Evolutionary conservation across 768 basidiomycete species (phyloP).

Genomic region (Pulveroboletus sp.): DNA sequence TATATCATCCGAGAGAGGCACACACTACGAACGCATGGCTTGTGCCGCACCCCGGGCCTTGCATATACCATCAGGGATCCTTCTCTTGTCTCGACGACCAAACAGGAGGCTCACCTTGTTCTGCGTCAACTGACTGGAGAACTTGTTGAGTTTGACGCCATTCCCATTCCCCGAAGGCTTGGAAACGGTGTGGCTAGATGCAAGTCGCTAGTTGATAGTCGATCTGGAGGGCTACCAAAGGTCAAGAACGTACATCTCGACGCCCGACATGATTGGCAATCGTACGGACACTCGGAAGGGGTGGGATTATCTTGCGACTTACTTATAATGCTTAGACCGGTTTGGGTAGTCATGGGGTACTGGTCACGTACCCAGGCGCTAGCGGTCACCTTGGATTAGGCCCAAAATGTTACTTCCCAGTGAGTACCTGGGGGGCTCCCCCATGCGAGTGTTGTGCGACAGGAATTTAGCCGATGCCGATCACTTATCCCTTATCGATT

Average conservation of each 20-base stretch:
- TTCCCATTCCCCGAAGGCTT: constrained; percentile 21
- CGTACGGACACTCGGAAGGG: neutral
- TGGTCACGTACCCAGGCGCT: too few species aligned
- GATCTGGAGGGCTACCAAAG: neutral
- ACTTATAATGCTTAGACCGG: constrained; percentile 17
- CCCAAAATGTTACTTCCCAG: too few species aligned
- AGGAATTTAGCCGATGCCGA: too few species aligned
- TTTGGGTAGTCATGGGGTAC: constrained; percentile 5
- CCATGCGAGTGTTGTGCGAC: too few species aligned
- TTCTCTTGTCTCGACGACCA: neutral
- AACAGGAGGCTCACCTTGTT: constrained; percentile 54
- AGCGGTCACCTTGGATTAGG: too few species aligned
- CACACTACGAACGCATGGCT: constrained; percentile 66
- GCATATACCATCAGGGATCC: neutral
- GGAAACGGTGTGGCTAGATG: constrained; percentile 18
- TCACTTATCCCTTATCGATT: too few species aligned
- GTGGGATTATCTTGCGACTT: neutral
- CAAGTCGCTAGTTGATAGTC: neutral
- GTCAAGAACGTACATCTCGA: constrained; percentile 51
- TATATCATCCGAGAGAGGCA: neutral
- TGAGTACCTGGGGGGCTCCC: too few species aligned
- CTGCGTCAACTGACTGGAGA: constrained; percentile 71
- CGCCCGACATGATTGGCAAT: constrained; percentile 45
- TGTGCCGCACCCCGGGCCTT: constrained; percentile 72
- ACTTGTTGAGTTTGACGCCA: constrained; percentile 62